Evolutionary conservation across 1,139 yeast genomes (phyloP).

Genomic region (Magnusiomyces paraingens): DNA sequence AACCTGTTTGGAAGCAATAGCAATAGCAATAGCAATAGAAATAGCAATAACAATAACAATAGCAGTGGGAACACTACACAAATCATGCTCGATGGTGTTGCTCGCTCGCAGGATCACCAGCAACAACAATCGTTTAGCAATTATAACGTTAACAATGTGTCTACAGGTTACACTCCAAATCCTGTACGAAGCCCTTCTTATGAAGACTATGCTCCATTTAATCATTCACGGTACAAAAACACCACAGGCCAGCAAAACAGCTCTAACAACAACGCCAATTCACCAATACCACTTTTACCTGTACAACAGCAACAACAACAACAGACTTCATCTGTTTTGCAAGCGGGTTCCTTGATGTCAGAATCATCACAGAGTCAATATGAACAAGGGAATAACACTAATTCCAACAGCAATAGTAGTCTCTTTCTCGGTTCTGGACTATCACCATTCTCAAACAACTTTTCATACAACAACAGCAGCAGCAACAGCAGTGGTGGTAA

Average conservation of each 20-base stretch:
- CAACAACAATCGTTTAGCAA: conserved; percentile 13
- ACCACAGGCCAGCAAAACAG: background rate
- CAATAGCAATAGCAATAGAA: conserved; percentile 8
- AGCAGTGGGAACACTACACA: background rate
- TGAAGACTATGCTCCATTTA: background rate
- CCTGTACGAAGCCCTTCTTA: too few species aligned
- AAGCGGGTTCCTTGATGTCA: too few species aligned
- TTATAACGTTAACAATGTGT: conserved; percentile 6
- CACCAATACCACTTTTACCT: too few species aligned
- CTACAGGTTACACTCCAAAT: too few species aligned
- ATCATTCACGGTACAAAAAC: background rate
- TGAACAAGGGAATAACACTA: background rate
- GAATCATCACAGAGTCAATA: too few species aligned
- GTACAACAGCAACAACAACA: too few species aligned
- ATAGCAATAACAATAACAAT: conserved; percentile 9
- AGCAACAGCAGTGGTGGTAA: background rate
- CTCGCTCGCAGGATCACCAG: background rate
- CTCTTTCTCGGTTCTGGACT: background rate
- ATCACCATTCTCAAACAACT: background rate
- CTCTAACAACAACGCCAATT: background rate
- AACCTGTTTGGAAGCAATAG: conserved; percentile 8
- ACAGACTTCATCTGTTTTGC: too few species aligned
- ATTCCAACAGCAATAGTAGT: background rate
- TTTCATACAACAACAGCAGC: background rate
- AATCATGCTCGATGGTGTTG: background rate